These are phyloP conservation scores for Xylaria digitata DNA, from an alignment of 2,329 filamentous ascomycete species.

Conservation along the genomic window DNA sequence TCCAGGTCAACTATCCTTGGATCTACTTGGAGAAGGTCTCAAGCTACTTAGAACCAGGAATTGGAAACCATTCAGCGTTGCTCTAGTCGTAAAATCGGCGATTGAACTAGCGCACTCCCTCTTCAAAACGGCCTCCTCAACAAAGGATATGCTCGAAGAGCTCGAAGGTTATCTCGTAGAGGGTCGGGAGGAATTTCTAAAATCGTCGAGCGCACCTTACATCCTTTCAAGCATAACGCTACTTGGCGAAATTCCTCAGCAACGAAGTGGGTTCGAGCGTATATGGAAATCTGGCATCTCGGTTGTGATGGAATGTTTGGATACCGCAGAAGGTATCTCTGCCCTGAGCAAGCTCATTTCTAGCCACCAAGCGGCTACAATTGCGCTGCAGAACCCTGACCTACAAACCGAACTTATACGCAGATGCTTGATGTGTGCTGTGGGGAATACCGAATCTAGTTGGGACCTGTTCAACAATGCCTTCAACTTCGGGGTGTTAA, in stretches of 20 bases:
- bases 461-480: constrained; percentile 63
- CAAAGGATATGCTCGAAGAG: constrained; percentile 55
- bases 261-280: constrained; percentile 52
- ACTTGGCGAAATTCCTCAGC: constrained; percentile 59
- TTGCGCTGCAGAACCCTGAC: constrained; percentile 53
- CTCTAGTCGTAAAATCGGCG: constrained; percentile 58
- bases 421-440: constrained; percentile 54
- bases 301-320: constrained; percentile 53
- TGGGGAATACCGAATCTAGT: constrained; percentile 46
- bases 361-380: constrained; percentile 53
- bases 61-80: constrained; percentile 68
- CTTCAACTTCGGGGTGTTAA: constrained; percentile 57
- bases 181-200: constrained; percentile 68
- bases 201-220: constrained; percentile 74
- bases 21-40: constrained; percentile 52
- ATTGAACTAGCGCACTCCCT: constrained; percentile 57
- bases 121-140: constrained; percentile 50
- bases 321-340: constrained; percentile 47
- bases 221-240: constrained; percentile 74
- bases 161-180: constrained; percentile 64
- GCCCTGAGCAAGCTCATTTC: constrained; percentile 61
- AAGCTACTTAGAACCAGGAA: constrained; percentile 62
- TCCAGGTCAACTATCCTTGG: constrained; percentile 48
- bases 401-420: constrained; percentile 63
- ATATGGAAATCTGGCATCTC: constrained; percentile 61